These are phyloP conservation scores for Aquilaria agallochum DNA, from an alignment of 441 rosid species.

Conservation along the genomic window DNA sequence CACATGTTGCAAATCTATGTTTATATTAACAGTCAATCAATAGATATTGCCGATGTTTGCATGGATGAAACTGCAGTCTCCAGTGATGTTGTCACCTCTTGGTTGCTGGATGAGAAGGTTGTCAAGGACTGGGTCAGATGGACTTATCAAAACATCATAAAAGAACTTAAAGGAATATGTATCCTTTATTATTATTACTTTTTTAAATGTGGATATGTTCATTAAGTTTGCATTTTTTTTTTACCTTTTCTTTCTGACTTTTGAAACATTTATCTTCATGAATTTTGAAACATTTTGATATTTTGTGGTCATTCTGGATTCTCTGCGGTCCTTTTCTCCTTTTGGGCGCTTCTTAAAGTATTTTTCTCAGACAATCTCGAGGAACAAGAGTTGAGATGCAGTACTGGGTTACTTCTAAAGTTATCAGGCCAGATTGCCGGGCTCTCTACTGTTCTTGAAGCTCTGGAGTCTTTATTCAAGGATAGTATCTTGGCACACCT, in stretches of 20 bases:
- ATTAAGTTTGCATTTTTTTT: too few species aligned
- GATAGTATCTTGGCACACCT: slow-evolving; percentile 64
- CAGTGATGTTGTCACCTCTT: slow-evolving; percentile 85
- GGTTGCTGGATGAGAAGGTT: slow-evolving; percentile 98
- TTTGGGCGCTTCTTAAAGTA: slow-evolving; percentile 32
- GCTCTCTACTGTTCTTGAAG: slow-evolving; percentile 72
- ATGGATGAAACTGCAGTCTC: slow-evolving; percentile 99
- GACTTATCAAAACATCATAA: slow-evolving; percentile 51
- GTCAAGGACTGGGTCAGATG: slow-evolving; percentile 97
- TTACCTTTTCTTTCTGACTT: too few species aligned
- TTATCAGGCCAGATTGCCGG: slow-evolving; percentile 53
- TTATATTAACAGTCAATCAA: slow-evolving; percentile 48
- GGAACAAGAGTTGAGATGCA: slow-evolving; percentile 50
- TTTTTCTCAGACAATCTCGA: slow-evolving; percentile 57
- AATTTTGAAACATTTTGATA: slow-evolving; percentile 9
- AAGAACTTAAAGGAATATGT: slow-evolving; percentile 74
- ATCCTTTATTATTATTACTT: slow-evolving; percentile 39
- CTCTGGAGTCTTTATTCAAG: slow-evolving; percentile 76
- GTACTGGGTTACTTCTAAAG: slow-evolving; percentile 52
- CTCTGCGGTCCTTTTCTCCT: background rate
- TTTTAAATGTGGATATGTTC: too few species aligned
- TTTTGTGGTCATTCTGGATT: slow-evolving; percentile 7
- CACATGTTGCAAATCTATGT: slow-evolving; percentile 10
- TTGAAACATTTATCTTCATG: background rate
- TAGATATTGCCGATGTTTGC: slow-evolving; percentile 90